Evolutionary conservation across 306 rosid species (phyloP).

Genomic region (Coriaria nepalensis): DNA sequence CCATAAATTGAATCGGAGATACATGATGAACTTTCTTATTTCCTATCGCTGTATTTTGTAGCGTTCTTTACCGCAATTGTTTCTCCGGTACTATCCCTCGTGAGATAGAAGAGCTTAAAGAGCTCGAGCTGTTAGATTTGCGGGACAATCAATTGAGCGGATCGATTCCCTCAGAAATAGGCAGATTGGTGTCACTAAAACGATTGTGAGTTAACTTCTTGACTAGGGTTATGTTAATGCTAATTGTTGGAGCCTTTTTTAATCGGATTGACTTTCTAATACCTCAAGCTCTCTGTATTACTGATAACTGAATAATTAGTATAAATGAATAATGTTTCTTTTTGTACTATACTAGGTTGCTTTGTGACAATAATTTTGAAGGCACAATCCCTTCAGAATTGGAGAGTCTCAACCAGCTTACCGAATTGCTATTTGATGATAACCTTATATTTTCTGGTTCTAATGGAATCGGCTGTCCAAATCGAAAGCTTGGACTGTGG

Average conservation of each 20-base stretch:
- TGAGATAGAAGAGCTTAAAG: constrained; percentile 49
- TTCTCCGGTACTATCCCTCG: constrained; percentile 70
- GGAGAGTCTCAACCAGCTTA: constrained; percentile 25
- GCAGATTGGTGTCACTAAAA: constrained; percentile 39
- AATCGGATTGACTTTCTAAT: no score
- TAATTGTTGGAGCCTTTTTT: no score
- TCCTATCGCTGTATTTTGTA: constrained; percentile 6
- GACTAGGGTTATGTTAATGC: not conserved
- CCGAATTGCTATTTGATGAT: constrained; percentile 31
- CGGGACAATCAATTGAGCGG: constrained; percentile 68
- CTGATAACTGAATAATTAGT: not conserved
- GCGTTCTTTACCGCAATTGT: constrained; percentile 52
- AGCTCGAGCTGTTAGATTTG: constrained; percentile 65
- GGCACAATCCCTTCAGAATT: constrained; percentile 33
- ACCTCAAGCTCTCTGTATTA: not conserved
- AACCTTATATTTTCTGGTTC: constrained; percentile 22
- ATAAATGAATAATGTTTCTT: constrained; percentile 6
- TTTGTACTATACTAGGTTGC: constrained; percentile 32
- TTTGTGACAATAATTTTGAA: constrained; percentile 48
- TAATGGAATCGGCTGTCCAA: constrained; percentile 26
- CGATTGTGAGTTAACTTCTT: constrained; percentile 46
- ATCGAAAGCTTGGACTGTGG: constrained; percentile 66
- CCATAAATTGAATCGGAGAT: no score
- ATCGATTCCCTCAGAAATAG: constrained; percentile 49
- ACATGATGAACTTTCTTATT: no score